A percentile compares a stretch with the other conserved stretches of the same genome.
Evolutionary conservation across 2,329 filamentous ascomycete genomes (phyloP).

Genomic region (Alternaria ventricosa): DNA sequence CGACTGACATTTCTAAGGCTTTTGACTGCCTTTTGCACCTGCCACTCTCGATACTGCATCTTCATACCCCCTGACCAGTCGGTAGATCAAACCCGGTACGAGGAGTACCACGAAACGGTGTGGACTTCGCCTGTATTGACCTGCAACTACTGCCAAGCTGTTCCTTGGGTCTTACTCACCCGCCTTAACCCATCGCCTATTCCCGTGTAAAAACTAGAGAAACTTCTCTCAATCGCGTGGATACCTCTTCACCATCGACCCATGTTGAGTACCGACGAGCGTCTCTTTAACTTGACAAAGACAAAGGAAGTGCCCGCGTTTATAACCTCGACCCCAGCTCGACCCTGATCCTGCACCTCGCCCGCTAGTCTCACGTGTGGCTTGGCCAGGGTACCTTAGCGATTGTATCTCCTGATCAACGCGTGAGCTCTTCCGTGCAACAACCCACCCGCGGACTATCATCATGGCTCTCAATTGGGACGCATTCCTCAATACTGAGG

Average conservation of each 20-base stretch:
- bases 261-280: background rate
- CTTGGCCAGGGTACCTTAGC: constrained; percentile 33
- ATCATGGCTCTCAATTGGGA: constrained; percentile 51
- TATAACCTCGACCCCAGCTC: constrained; percentile 33
- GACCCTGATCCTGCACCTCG: constrained; percentile 22
- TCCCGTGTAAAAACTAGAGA: background rate
- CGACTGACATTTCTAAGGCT: constrained; percentile 3
- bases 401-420: constrained; percentile 47
- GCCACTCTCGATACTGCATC: constrained; percentile 19
- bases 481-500: constrained; percentile 47
- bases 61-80: constrained; percentile 8
- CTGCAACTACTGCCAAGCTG: constrained; percentile 23
- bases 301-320: constrained; percentile 22
- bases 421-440: constrained; percentile 42
- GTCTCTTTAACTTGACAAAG: constrained; percentile 8
- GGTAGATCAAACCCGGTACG: constrained; percentile 7
- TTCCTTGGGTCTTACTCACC: constrained; percentile 24
- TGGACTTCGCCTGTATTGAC: constrained; percentile 10
- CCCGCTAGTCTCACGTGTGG: constrained; percentile 29
- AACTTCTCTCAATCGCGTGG: constrained; percentile 5
- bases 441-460: constrained; percentile 35
- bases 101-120: constrained; percentile 1
- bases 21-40: constrained; percentile 16
- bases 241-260: constrained; percentile 6
- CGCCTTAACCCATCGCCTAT: constrained; percentile 25